Evolutionary conservation across 805 yeast species (phyloP), one percentile per base, ranked within the genome.

Genomic region (Metschnikowia reukaufii): DNA sequence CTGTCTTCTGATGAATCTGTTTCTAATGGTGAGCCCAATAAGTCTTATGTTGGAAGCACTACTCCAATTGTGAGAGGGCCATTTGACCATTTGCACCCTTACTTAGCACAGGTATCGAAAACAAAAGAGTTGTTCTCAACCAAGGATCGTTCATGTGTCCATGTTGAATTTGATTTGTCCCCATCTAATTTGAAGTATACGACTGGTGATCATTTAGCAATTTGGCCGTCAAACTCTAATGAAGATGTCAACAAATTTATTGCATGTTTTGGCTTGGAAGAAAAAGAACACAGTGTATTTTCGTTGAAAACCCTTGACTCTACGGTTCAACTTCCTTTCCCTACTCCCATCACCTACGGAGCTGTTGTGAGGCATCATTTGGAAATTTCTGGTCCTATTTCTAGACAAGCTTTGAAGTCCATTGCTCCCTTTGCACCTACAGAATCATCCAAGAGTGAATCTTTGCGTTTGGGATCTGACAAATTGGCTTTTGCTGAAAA

Each of bases 201-300:
- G 39, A 92, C 99, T 4, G 99, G 99, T 66, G 99, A 92, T 65
- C 98, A 92, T 68, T 69, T 94, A 52, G 98, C 96, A 13, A 73
- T 94, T 47, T 88, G 97, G 95, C 94, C 97, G 30, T 88, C 94
- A 19, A 92, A 92, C 67, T 74, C 96, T 1, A 74, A 84, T 60
- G 88, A 83, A 63, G 81, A 86, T 58, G 84, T 90, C 29, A 75
- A 71, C n/a, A 72, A 75, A 36, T 86, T 94, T 57, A 69, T 86
- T 49, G 56, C 68, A 38, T 82, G 86, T 5, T 81, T 92, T 45
- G 84, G 79, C 29, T 74, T 91, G 48, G 58, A 66, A 12, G 73
- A 64, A 27, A 80, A 79, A 58, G 72, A 74, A 48, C 74, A 81
- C 41, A 61, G 64, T 4, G 85, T 86, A 7, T 79, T 90, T 53